Percentiles rank a stretch among this genome's conserved stretches.
Conservation (phyloP, 2,329 filamentous ascomycete genomes). For the Pseudogymnoascus sp. region DNA sequence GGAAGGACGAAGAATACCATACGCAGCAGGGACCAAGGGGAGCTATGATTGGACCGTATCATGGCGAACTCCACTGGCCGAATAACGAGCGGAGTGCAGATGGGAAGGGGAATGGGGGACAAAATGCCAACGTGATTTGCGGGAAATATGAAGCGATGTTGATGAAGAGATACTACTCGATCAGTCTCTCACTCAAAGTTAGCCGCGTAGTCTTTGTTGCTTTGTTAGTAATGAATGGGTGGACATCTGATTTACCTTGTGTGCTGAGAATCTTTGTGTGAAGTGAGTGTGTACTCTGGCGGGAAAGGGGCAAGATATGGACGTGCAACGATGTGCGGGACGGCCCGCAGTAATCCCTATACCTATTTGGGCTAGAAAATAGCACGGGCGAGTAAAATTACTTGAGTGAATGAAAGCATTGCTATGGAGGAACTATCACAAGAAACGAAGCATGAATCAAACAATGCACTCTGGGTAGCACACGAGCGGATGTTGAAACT, state of each 20-base stretch:
- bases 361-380: background rate
- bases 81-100: background rate
- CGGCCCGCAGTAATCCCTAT: background rate
- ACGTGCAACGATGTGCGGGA: background rate
- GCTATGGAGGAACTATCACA: background rate
- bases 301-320: background rate
- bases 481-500: background rate
- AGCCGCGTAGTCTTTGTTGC: conserved; percentile 7
- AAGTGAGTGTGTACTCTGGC: background rate
- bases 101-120: background rate
- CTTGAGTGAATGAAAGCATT: background rate
- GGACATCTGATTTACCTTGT: background rate
- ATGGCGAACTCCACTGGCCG: background rate
- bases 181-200: background rate
- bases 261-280: background rate
- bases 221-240: conserved; percentile 7
- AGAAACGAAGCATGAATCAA: background rate
- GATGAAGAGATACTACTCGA: background rate
- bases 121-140: background rate
- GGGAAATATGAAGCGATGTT: conserved; percentile 1
- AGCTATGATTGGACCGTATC: background rate
- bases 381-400: too few species aligned
- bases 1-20: background rate
- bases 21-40: background rate
- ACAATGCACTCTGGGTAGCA: background rate